Conservation (phyloP, 2,329 filamentous ascomycete genomes). For the Monilinia vaccinii-corymbosi region DNA sequence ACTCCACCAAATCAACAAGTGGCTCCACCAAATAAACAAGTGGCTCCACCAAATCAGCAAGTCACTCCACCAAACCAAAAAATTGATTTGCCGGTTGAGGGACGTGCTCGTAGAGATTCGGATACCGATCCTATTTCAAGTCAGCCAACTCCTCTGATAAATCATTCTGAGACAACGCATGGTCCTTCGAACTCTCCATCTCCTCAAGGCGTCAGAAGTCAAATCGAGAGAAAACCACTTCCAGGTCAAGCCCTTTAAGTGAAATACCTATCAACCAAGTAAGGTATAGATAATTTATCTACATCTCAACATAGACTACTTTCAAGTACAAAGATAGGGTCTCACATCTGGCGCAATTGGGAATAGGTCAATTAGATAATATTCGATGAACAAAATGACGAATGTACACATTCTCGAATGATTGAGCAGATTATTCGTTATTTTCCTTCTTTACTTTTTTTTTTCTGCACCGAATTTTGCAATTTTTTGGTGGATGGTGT, state of each 20-base stretch:
- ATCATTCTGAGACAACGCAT: conserved; percentile 13
- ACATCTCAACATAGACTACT: not conserved
- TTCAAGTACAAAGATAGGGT: conserved; percentile 8
- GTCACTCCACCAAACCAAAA: not conserved
- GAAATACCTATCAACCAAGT: not conserved
- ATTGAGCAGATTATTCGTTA: conserved; percentile 1
- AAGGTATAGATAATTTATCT: conserved; percentile 1
- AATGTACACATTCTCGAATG: conserved; percentile 14
- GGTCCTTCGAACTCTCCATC: conserved; percentile 10
- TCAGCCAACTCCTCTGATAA: conserved; percentile 22
- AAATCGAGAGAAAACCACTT: conserved; percentile 24
- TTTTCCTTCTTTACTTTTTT: conserved; percentile 10
- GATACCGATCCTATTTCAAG: conserved; percentile 16
- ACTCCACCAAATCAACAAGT: not conserved
- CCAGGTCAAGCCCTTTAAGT: conserved; percentile 28
- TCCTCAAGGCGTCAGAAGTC: not conserved
- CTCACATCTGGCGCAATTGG: conserved; percentile 7
- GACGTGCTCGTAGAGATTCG: conserved; percentile 19
- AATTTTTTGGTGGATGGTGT: not conserved
- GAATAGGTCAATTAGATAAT: conserved; percentile 10
- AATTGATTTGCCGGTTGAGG: no score
- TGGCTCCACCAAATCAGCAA: not conserved
- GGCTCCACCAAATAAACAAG: not conserved
- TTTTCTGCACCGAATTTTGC: conserved; percentile 4
- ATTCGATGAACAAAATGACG: conserved; percentile 16